Base-by-base conservation (phyloP, 805 yeast genomes). In the Nakazawaea molendinolei region DNA sequence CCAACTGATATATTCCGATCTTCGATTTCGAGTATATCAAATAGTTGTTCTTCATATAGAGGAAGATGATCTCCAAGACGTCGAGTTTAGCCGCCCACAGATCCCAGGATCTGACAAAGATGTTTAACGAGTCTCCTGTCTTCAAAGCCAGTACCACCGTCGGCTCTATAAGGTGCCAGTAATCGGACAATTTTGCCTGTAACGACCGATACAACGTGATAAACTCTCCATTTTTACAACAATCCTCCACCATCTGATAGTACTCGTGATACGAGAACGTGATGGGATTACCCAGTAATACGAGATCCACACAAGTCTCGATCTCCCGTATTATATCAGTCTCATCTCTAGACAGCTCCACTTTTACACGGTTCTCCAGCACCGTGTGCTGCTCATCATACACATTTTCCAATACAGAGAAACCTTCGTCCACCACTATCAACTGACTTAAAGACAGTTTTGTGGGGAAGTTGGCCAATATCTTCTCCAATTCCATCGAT, bases 21-120 rank as follows among this genome's bases (percentile, higher is more conserved):
- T 33, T 38, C 8, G 38, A 19, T 16, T 28, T 33, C 8, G 41
- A 38, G 16, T 20, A 16, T 12, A 25, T 21, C 15, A 29, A 33
- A 28, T 33, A 33, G 16, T 16, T 25, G 9, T 30, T 23, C 15
- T 38, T 34, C 15, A 39, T 27, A 20, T 34, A 39, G n/a, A 34
- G 12, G 17, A 34, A 34, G 3, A 27, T 19, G 28, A 34, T 23
- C 13, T 18, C 31, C 28, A 32, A 23, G 16, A 26, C 18, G 8
- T 26, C 21, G 16, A 38, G 22, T 24, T 24, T 33, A n/a, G 15
- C 3, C 20, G 18, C 24, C 36, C 38, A 34, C 3, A 6, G 6
- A 16, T 21, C 15, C 33, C 38, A 31, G 14, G 8, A 26, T 4
- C 7, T 12, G 10, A 38, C 7, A 5, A 38, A 20, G 6, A 13